Conservation (phyloP, 805 yeast species). For the Phaffomyces thermotolerans region DNA sequence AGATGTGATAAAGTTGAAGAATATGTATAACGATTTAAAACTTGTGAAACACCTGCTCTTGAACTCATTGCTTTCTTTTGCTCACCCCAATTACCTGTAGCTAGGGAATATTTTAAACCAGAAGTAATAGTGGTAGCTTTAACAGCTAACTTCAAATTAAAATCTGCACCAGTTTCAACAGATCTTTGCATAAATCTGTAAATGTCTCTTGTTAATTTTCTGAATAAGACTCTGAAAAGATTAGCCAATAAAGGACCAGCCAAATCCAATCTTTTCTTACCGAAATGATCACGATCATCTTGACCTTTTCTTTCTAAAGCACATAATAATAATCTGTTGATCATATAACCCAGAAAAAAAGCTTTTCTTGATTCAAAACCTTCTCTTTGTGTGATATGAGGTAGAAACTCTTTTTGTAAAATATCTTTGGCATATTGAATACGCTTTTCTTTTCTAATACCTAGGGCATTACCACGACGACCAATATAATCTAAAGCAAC, state of each 20-base stretch:
- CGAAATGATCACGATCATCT: slow-evolving; percentile 99
- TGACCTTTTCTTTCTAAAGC: slow-evolving; percentile 97
- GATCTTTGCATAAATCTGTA: slow-evolving; percentile 98
- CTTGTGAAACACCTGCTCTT: slow-evolving; percentile 99
- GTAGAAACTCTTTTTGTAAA: slow-evolving; percentile 90
- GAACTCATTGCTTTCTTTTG: slow-evolving; percentile 99
- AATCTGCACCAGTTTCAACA: slow-evolving; percentile 95
- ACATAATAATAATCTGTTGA: slow-evolving; percentile 87
- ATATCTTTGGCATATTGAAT: slow-evolving; percentile 96
- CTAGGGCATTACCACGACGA: slow-evolving; percentile 94
- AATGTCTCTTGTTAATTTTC: slow-evolving; percentile 92
- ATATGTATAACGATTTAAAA: slow-evolving; percentile 93
- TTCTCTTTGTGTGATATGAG: slow-evolving; percentile 95
- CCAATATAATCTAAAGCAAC: slow-evolving; percentile 97
- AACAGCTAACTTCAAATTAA: slow-evolving; percentile 92
- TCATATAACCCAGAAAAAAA: slow-evolving; percentile 95
- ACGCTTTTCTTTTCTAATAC: slow-evolving; percentile 96
- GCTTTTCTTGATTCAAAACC: slow-evolving; percentile 97
- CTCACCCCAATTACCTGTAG: slow-evolving; percentile 99
- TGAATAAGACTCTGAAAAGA: slow-evolving; percentile 88
- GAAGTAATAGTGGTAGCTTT: slow-evolving; percentile 96
- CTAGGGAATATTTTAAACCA: slow-evolving; percentile 94
- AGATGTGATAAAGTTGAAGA: slow-evolving; percentile 98
- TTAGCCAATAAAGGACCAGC: slow-evolving; percentile 98
- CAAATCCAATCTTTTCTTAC: slow-evolving; percentile 95